Evolutionary conservation across 805 yeast genomes (phyloP).

Genomic region (Wickerhamiella lipophila): DNA sequence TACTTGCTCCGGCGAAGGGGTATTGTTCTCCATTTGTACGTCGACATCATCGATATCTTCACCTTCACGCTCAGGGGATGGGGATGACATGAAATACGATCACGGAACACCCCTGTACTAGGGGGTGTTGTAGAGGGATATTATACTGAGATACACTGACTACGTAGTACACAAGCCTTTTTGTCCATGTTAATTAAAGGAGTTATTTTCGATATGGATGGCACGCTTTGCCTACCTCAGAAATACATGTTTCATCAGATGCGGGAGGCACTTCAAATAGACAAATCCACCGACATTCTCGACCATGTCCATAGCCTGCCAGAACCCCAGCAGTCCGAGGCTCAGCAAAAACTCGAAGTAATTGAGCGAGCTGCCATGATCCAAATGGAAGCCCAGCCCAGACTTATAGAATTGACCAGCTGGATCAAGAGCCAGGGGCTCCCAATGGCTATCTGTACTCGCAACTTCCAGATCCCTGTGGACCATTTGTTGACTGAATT

Average conservation of each 20-base stretch:
- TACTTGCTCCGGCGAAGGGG: conserved; percentile 8
- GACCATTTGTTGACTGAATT: conserved; percentile 36
- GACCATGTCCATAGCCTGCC: conserved; percentile 37
- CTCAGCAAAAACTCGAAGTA: conserved; percentile 35
- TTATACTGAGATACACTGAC: background rate
- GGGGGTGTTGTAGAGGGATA: background rate
- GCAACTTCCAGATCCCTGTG: conserved; percentile 47
- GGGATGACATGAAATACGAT: background rate
- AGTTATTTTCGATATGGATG: conserved; percentile 67
- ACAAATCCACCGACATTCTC: conserved; percentile 39
- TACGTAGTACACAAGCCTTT: too few relatives aligned
- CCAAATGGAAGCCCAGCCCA: conserved; percentile 39
- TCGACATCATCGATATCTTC: conserved; percentile 4
- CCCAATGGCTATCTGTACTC: conserved; percentile 38
- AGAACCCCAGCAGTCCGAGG: conserved; percentile 31
- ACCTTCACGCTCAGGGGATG: background rate
- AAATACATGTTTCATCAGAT: conserved; percentile 34
- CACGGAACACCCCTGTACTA: background rate
- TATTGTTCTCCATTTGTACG: conserved; percentile 1
- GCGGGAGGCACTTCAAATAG: conserved; percentile 46
- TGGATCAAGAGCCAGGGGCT: conserved; percentile 19
- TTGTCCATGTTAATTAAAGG: conserved; percentile 32
- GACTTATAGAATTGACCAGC: conserved; percentile 34
- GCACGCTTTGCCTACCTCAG: conserved; percentile 58
- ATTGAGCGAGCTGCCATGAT: conserved; percentile 56